Evolutionary conservation across 1,139 yeast species (phyloP).

Genomic region (Suhomyces maxii): DNA sequence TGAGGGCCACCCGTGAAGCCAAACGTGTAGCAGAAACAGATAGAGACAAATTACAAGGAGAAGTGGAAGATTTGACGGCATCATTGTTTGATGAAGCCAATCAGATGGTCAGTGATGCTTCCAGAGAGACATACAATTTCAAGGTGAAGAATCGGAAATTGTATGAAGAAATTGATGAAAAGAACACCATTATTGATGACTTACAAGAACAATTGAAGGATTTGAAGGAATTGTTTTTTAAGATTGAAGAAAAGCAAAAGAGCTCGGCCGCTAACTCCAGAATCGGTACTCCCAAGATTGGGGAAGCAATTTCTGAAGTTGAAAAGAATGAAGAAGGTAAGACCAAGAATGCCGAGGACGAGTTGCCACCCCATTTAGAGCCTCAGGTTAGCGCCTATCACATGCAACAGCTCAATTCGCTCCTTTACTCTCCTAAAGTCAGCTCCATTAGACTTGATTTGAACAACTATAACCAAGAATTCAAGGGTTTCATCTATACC

Average conservation of each 20-base stretch:
- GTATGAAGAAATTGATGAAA: constrained; percentile 67
- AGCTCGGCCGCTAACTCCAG: constrained; percentile 7
- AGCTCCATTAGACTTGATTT: constrained; percentile 63
- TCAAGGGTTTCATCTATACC: constrained; percentile 38
- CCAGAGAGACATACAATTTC: constrained; percentile 54
- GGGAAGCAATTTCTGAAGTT: constrained; percentile 2
- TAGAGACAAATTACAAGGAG: constrained; percentile 58
- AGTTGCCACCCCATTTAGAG: constrained; percentile 8
- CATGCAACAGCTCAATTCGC: constrained; percentile 22
- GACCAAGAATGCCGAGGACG: constrained; percentile 8
- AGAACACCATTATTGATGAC: constrained; percentile 64
- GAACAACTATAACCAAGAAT: constrained; percentile 41
- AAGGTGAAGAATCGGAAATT: constrained; percentile 58
- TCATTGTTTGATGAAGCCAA: constrained; percentile 80
- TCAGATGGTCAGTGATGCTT: constrained; percentile 73
- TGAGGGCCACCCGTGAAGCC: constrained; percentile 32
- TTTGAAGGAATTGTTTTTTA: constrained; percentile 50
- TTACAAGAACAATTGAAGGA: constrained; percentile 70
- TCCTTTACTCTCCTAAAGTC: constrained; percentile 53
- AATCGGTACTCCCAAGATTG: constrained; percentile 13
- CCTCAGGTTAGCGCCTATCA: constrained; percentile 10
- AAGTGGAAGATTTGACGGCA: constrained; percentile 76
- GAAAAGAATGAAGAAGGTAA: background rate
- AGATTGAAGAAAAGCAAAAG: constrained; percentile 36
- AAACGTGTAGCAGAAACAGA: constrained; percentile 55